Conservation (phyloP, 139 green algal species). For the Tetratostichococcus sp. region DNA sequence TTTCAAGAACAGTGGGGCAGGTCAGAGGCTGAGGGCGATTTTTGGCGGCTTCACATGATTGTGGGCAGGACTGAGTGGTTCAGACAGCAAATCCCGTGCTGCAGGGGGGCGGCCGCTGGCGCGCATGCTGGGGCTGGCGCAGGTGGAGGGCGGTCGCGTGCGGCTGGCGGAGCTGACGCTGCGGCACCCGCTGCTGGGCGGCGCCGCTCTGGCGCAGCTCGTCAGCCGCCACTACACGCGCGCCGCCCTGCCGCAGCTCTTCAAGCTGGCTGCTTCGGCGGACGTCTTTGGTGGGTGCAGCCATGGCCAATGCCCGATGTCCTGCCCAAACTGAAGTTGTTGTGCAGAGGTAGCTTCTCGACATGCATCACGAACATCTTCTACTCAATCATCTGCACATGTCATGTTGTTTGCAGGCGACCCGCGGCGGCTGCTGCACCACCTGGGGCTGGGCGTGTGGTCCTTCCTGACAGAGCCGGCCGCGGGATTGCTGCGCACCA, state of each 20-base stretch:
- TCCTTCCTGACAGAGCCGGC: constrained; percentile 39
- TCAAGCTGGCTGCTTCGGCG: constrained; percentile 43
- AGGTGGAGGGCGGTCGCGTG: constrained; percentile 73
- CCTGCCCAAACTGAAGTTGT: too few relatives aligned
- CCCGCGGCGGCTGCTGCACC: constrained; percentile 42
- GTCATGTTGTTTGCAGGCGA: too few relatives aligned
- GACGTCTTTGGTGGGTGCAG: constrained; percentile 31
- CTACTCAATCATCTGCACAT: too few relatives aligned
- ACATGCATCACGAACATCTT: too few relatives aligned
- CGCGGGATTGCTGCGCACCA: constrained; percentile 34
- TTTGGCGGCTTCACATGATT: too few relatives aligned
- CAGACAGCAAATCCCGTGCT: too few relatives aligned
- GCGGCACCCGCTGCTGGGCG: constrained; percentile 55
- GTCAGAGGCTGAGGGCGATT: too few relatives aligned
- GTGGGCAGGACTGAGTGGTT: too few relatives aligned
- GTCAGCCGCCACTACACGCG: constrained; percentile 59
- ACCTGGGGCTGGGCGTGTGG: constrained; percentile 48
- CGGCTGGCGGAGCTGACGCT: constrained; percentile 47
- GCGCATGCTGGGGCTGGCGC: constrained; percentile 54
- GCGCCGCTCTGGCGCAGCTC: constrained; percentile 50
- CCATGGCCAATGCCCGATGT: too few relatives aligned
- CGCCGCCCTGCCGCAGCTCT: constrained; percentile 53
- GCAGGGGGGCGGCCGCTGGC: constrained; percentile 20
- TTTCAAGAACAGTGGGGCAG: too few relatives aligned
- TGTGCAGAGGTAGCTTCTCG: too few relatives aligned